These are phyloP conservation scores for Oehlia diaphana DNA, from an alignment of 192 early-diverging fungal genomes.

Conservation along the genomic window DNA sequence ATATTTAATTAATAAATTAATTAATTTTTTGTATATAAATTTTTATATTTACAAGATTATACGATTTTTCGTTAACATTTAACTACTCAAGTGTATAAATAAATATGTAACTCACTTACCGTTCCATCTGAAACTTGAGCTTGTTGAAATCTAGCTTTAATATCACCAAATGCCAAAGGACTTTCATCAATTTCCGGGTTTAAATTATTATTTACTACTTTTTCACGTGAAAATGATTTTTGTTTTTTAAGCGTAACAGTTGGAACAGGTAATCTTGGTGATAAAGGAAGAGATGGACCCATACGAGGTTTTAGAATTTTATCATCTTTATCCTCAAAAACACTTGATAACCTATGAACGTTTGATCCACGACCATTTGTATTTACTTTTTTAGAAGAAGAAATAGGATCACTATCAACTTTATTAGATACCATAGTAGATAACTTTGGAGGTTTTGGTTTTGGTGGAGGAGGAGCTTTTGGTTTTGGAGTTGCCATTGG, in stretches of 20 bases:
- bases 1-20: background rate
- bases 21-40: too few species aligned
- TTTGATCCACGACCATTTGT: slow-evolving; percentile 12
- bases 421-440: background rate
- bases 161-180: slow-evolving; percentile 5
- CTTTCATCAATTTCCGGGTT: slow-evolving; percentile 15
- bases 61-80: too few species aligned
- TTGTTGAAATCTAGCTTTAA: slow-evolving; percentile 30
- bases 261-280: slow-evolving; percentile 1
- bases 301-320: background rate
- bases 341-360: slow-evolving; percentile 26
- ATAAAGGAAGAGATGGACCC: background rate
- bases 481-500: slow-evolving; percentile 9
- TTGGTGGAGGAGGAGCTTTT: slow-evolving; percentile 8
- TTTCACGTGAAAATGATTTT: slow-evolving; percentile 4
- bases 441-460: slow-evolving; percentile 19
- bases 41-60: too few species aligned
- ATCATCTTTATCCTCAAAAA: slow-evolving; percentile 25
- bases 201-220: background rate
- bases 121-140: background rate
- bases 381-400: slow-evolving; percentile 2
- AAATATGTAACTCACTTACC: background rate
- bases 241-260: background rate
- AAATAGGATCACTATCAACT: slow-evolving; percentile 10
- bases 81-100: too few species aligned